phyloP scores from a whole-genome alignment of 139 green algal species.

The Spirogloea muscicola region DNA sequence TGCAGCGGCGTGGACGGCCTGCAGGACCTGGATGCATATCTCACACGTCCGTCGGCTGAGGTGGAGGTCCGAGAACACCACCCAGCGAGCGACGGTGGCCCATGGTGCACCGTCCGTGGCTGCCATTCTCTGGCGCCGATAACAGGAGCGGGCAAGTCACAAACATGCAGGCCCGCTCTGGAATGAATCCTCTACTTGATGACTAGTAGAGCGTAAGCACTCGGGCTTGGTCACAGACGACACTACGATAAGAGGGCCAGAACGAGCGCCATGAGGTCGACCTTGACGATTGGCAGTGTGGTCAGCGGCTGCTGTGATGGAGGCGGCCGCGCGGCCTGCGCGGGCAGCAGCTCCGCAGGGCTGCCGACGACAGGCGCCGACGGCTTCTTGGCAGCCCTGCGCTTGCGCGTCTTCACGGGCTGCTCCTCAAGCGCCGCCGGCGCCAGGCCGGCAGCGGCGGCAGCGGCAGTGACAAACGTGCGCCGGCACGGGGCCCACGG shows the following conservation, averaged over 20 bases:
- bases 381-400: too few relatives aligned
- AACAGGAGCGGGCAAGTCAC: neutral
- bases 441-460: too few relatives aligned
- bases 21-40: slow-evolving; percentile 63
- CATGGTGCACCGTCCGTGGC: slow-evolving; percentile 1
- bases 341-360: too few relatives aligned
- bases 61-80: slow-evolving; percentile 92
- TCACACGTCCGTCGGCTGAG: slow-evolving; percentile 59
- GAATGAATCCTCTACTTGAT: neutral
- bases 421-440: too few relatives aligned
- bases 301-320: too few relatives aligned
- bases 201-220: neutral
- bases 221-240: neutral
- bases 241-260: slow-evolving; percentile 18
- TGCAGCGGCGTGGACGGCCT: slow-evolving; percentile 62
- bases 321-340: too few relatives aligned
- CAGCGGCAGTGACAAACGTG: too few relatives aligned
- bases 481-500: too few relatives aligned
- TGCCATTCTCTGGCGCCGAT: neutral
- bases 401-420: too few relatives aligned
- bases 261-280: too few relatives aligned
- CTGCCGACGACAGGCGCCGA: too few relatives aligned
- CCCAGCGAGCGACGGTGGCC: slow-evolving; percentile 59
- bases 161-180: neutral
- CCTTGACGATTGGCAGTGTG: too few relatives aligned